Base-by-base conservation (phyloP, 768 basidiomycete species). In the Suillus lakei region DNA sequence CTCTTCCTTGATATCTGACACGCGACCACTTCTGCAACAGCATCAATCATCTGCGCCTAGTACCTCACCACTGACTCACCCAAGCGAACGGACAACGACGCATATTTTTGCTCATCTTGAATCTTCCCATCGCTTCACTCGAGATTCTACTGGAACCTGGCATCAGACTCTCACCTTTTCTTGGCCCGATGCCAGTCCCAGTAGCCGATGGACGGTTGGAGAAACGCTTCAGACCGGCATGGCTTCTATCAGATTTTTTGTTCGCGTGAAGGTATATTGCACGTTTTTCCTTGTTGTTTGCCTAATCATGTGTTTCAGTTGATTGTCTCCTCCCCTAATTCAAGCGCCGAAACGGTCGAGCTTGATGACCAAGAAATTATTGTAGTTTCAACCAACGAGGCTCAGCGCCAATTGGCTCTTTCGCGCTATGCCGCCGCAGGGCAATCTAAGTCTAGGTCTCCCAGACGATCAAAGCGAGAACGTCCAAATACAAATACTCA, bases 191-290 rank as follows among this genome's bases (percentile, higher is more conserved):
- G 76, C 84, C 62, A 90, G 88, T 71, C 86, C 89, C 4, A 84
- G 84, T 64, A 88, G 85, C 70, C 86, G 90, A 23, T 95, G 93
- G 91, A 85, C 91, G 10, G 84, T 91, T 64, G 93, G 93, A 13
- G 92, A 93, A 80, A 90, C 91, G 32, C 85, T 92, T 69, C 81
- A 84, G 67, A 89, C 89, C 48, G 82, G 86, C 60, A 75, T 90
- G 69, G 87, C 85, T 16, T 83, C 85, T 61, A 85, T 93, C 61
- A 85, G 84, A 73, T 95, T 92, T 75, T 88, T 89, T 74, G 79
- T 90, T 69, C 85, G 87, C 53, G 81, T 89, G 68, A 91, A 91
- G 85, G 89, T 92, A 63, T 69, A 70, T 68, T 48, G 41, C 55
- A 65, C 64, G 15, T 61, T 61, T 43, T 61, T 54, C 55, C 64